phyloP scores from a whole-genome alignment of 441 rosid species.

The Brassica hybrid region DNA sequence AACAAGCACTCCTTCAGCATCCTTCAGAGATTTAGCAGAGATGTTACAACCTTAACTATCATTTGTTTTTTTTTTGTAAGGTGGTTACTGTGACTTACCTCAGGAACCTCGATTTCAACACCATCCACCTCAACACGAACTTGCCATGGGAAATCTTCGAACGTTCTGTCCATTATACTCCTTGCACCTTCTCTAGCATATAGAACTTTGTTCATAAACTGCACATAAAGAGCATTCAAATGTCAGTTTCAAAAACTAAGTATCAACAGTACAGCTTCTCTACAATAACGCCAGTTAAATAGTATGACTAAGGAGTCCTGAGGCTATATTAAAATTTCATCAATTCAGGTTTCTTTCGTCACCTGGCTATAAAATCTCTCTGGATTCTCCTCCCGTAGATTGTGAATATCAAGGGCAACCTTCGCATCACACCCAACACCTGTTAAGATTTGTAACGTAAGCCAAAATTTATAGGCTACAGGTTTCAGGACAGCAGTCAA shows the following conservation, averaged over 20 bases:
- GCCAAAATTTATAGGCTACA: constrained; percentile 6
- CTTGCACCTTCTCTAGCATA: constrained; percentile 98
- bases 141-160: constrained; percentile 93
- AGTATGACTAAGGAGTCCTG: background rate
- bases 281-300: background rate
- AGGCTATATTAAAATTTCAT: background rate
- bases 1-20: constrained; percentile 95
- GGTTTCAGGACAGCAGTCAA: constrained; percentile 8
- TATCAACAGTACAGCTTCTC: constrained; percentile 4
- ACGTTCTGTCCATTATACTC: constrained; percentile 96
- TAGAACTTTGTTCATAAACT: constrained; percentile 99
- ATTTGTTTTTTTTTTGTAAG: background rate
- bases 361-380: constrained; percentile 95
- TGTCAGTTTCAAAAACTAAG: constrained; percentile 12
- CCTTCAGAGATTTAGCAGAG: constrained; percentile 55
- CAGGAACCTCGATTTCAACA: constrained; percentile 89
- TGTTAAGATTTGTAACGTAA: constrained; percentile 41
- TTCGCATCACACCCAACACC: constrained; percentile 99
- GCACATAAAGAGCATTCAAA: constrained; percentile 41
- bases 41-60: constrained; percentile 6
- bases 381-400: constrained; percentile 92
- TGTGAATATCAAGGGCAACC: constrained; percentile 97
- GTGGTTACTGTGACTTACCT: constrained; percentile 56
- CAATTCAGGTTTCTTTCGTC: background rate
- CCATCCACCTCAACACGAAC: constrained; percentile 97